Evolutionary conservation across 352 stramenopile species (phyloP), one percentile per base, ranked within the genome.

Genomic region (Blastocystis sp.): DNA sequence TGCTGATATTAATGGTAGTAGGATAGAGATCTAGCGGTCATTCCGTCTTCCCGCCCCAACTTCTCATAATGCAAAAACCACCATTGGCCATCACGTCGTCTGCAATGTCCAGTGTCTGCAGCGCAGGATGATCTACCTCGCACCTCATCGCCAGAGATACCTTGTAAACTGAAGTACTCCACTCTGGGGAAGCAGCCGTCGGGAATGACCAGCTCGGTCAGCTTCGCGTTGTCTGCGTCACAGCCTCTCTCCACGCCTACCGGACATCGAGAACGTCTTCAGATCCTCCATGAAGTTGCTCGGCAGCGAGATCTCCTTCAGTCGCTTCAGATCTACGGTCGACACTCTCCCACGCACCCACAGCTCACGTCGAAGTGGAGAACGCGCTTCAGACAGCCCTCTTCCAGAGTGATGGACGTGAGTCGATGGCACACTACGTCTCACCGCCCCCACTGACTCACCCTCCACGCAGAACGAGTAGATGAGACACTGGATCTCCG

Each of bases 11-110:
- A 69, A 84, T 69, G 4, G 73, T 84, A 50, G 73, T 84, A 4
- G 73, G 73, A n/a, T 84, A 84, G 18, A 84, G 73, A 45, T 84
- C 73, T 84, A 39, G 3, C 0, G 0, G 39, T 84, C 7, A 84
- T 20, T 2, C 11, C 18, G 13, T 64, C 34, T 9, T 23, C 1
- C 20, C 47, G n/a, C 45, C 15, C 26, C 7, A 18, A 84, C 73
- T 84, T 84, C 73, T 34, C 73, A 84, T 84, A 13, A 84, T 61
- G 20, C 50, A 63, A 37, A 84, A 84, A 37, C 73, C 73, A 43
- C 73, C 73, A 23, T 84, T 61, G 20, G 73, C 56, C 73, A 84
- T 84, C 50, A 84, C 73, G 55, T 68, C 43, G 5, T 56, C 53
- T 18, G 64, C 73, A 23, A 84, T 84, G 26, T 84, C 73, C 45